Evolutionary conservation across 179 eudicot genomes (phyloP), one percentile per base, ranked within the genome.

Genomic region (Silene noctiflora): DNA sequence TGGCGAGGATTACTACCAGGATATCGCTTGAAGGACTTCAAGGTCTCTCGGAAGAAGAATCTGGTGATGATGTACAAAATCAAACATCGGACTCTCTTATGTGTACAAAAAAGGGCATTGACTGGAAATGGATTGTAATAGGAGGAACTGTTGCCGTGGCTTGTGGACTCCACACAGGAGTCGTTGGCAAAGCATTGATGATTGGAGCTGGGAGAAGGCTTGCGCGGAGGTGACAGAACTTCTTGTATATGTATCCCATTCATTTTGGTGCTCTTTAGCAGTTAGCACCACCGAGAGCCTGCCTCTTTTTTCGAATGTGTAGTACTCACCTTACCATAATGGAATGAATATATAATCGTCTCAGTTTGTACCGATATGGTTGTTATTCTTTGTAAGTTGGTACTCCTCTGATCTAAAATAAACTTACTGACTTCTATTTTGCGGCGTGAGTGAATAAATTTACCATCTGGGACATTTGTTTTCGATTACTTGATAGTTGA

Each of bases 71-170:
- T 75, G 87, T 82, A 71, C 46, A 39, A 42, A 81, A 29, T 63
- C 81, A 53, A 60, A 13, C 21, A 1, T 56, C 60, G 63, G 74
- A 79, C 66, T 44, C 77, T 42, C 76, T 55, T 56, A 17, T 62
- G 25, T 63, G 66, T 12, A 75, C 77, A 42, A 86, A 71, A 33
- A 80, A 84, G 67, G 89, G 91, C 20, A 75, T 94, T 9, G 89
- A 90, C 71, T 92, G 96, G 97, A 94, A 84, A 75, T 86, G 89
- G 96, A 59, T 92, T 46, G 86, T 85, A 20, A 39, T 92, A 21
- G 98, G 98, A 66, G 98, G 97, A 56, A 77, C 94, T 9, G 94
- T 89, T 63, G 98, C 92, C 12, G 77, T 94, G 31, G 85, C 85
- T 74, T 91, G 90, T 78, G 98, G 96, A 39, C 92, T 94, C 72